Evolutionary conservation across 345 rosid genomes (phyloP), one percentile per base, ranked within the genome.

Genomic region (Corchorus capsularis): DNA sequence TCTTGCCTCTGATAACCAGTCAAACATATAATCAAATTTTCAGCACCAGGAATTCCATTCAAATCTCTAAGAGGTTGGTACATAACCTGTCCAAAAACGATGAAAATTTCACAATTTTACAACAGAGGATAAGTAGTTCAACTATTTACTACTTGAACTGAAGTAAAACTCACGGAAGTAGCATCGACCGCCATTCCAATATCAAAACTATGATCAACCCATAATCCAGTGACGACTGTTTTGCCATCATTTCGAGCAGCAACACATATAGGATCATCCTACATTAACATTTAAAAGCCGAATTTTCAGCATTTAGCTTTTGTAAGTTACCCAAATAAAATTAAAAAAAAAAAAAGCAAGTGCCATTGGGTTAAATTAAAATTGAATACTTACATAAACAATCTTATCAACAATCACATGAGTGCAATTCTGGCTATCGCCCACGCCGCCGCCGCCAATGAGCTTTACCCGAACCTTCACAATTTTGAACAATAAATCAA

Each of bases 1-100:
- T 93, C 99, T 78, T 91, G 97, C 45, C 97, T 84, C 78, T 87
- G 94, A 86, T 93, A 96, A 15, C 98, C 97, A 53, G 99, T 96
- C 85, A 96, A 88, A 79, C 99, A 96, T 75, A 91, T 68, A 53
- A 86, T 78, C 57, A 96, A 67, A 85, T 67, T 69, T 72, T 84
- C 74, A 19, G 94, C 86, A 45, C 98, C 95, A 2, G 90, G 91
- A 82, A 96, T 90, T 73, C 99, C 99, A 79, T 91, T 85, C 83
- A 92, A 86, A 83, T 89, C 92, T 82, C 74, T 88, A 61, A 68
- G 89, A 27, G 99, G 99, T 67, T 82, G 89, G 66, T 92, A 94
- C 85, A 96, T 79, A 71, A 96, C 78, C 99, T 96, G 88, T 57
- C 54, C 22, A 63, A 63, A 69, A 74, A 52, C 11, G 73, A 63